Base-by-base conservation (phyloP, 495 filamentous ascomycete genomes). In the Jackrogersella multiformis region DNA sequence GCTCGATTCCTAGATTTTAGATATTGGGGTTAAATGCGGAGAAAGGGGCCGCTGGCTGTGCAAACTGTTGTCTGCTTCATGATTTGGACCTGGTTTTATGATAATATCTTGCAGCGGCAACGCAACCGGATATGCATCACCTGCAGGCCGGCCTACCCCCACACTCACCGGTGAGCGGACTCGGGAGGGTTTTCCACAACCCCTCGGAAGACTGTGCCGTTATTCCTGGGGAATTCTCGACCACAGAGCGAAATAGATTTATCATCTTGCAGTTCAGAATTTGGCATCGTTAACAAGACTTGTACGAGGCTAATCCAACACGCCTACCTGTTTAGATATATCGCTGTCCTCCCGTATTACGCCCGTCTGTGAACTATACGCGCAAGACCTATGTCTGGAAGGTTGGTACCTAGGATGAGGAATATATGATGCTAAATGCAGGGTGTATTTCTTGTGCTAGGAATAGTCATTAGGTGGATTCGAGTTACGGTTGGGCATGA, bases 41-140 rank as follows among this genome's bases (percentile, higher is more conserved):
- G 61, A 65, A 64, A 41, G 23, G 26, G 51, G 35, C 24, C 5
- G 35, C 21, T 52, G 23, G 26, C 9, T 55, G 41, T 56, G 54
- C 59, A 56, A 35, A 56, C 21, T 35, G 34, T 21, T 21, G 20
- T 7, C 4, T 56, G 6, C 51, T 42, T 35, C n/a, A 35, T 23
- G 36, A 30, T 12, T n/a, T 18, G 57, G 62, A 70, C 67, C 67
- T 66, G 67, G 67, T 66, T 66, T 61, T 24, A 56, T 42, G 52
- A 66, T 15, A 48, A 58, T 46, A 70, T 57, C 61, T 34, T 66
- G 67, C 67, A 70, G 67, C 67, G 56, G 56, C 56, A 70, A 70
- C 66, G 67, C 61, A 66, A 70, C 67, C 67, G 67, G 67, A 53
- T 62, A 65, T 65, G 67, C 61, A 70, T 59, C 34, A 35, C 61